Conservation (phyloP, 169 alveolate genomes). For the Eimeria tenella region DNA sequence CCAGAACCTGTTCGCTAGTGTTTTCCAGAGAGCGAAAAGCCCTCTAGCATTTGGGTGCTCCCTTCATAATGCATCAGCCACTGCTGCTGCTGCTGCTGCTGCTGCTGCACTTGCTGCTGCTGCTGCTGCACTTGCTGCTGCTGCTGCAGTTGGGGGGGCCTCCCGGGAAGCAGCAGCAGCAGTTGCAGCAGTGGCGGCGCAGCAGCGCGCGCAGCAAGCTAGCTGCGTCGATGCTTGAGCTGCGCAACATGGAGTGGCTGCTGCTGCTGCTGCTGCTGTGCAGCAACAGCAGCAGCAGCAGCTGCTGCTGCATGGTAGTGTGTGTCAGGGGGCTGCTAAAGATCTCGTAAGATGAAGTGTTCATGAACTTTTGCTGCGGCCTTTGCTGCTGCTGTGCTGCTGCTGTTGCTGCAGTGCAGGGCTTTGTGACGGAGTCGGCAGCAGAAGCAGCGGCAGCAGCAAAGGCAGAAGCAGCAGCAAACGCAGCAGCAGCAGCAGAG, state of each 20-base stretch:
- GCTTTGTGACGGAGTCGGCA: background rate
- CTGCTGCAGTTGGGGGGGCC: background rate
- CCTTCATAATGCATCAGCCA: background rate
- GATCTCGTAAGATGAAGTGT: background rate
- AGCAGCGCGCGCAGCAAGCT: no score
- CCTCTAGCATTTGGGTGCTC: background rate
- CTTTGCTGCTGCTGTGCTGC: background rate
- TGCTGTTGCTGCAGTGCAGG: background rate
- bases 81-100: constrained; percentile 9
- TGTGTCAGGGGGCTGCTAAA: background rate
- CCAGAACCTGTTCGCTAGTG: background rate
- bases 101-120: background rate
- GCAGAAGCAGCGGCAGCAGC: constrained; percentile 9
- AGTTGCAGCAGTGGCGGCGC: background rate
- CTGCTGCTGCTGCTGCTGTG: background rate
- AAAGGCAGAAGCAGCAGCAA: constrained; percentile 8
- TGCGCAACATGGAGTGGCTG: background rate
- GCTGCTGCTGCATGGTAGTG: constrained; percentile 28
- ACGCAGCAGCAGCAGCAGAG: constrained; percentile 3
- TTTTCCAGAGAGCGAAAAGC: background rate
- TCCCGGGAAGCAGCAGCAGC: background rate
- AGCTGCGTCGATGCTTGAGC: background rate
- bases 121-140: background rate
- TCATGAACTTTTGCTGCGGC: background rate
- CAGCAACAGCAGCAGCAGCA: constrained; percentile 9